Conservation (phyloP, 2,329 filamentous ascomycete genomes). For the Torrubiellomyces zombiae region DNA sequence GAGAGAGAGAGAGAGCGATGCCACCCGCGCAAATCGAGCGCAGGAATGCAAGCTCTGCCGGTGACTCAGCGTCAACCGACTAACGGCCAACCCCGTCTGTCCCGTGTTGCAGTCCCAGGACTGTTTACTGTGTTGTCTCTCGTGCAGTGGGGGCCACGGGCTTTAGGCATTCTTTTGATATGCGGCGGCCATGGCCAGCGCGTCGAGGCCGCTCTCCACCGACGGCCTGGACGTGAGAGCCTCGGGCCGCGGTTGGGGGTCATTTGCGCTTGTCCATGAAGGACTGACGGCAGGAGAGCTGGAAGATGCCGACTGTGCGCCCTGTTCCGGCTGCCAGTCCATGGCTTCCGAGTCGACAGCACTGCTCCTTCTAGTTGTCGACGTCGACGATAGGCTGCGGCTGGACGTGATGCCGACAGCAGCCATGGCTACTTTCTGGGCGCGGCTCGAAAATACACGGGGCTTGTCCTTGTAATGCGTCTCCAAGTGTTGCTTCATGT, state of each 20-base stretch:
- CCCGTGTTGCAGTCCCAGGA: too few species aligned
- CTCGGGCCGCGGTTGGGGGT: too few species aligned
- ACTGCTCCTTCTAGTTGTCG: slow-evolving; percentile 4
- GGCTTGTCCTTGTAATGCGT: slow-evolving; percentile 54
- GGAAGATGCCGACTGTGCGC: too few species aligned
- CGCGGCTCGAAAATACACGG: slow-evolving; percentile 22
- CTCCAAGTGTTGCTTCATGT: slow-evolving; percentile 74
- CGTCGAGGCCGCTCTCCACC: slow-evolving; percentile 37
- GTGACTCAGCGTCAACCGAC: too few species aligned
- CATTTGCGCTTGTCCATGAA: too few species aligned
- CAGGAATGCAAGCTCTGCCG: too few species aligned
- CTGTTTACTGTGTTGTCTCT: too few species aligned
- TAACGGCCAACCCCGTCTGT: too few species aligned
- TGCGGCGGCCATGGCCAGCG: slow-evolving; percentile 36
- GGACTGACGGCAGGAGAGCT: too few species aligned
- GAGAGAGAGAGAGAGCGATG: too few species aligned
- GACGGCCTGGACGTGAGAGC: too few species aligned
- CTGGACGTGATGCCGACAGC: slow-evolving; percentile 16
- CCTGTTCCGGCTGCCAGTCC: slow-evolving; percentile 26
- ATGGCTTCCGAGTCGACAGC: slow-evolving; percentile 7
- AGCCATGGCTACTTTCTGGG: slow-evolving; percentile 15
- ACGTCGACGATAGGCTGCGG: slow-evolving; percentile 14
- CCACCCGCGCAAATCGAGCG: too few species aligned
- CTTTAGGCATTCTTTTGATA: slow-evolving; percentile 22
- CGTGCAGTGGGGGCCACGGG: not conserved